These are phyloP conservation scores for Sphagnum contortum DNA, from an alignment of 225 moss, liverwort and hornwort species.

Conservation along the genomic window DNA sequence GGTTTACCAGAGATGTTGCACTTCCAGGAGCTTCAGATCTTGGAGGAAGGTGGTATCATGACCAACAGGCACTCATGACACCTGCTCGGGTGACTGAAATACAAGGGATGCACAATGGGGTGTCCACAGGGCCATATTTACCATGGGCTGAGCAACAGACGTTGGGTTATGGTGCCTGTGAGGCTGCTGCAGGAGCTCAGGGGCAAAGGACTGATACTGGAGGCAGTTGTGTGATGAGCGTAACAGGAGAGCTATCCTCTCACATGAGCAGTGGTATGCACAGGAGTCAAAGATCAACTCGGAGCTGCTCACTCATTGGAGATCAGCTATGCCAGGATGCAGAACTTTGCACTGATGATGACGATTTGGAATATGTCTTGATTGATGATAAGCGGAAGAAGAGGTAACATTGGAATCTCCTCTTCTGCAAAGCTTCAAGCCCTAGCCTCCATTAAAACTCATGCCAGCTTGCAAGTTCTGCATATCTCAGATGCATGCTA, in stretches of 20 bases:
- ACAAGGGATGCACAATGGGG: neutral
- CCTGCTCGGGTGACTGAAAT: neutral
- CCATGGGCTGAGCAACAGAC: conserved; percentile 38
- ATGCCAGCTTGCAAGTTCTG: too few relatives aligned
- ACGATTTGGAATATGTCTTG: conserved; percentile 20
- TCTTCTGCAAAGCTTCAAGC: neutral
- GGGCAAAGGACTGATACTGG: conserved; percentile 3
- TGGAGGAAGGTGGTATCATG: too few relatives aligned
- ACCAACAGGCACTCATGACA: too few relatives aligned
- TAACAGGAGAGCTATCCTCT: conserved; percentile 16
- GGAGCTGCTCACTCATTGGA: conserved; percentile 7
- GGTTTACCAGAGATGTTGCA: too few relatives aligned
- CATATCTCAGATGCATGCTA: too few relatives aligned
- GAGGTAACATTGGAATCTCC: conserved; percentile 9
- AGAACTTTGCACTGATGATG: conserved; percentile 18
- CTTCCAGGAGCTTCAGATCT: too few relatives aligned
- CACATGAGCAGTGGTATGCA: conserved; percentile 25
- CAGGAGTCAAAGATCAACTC: conserved; percentile 23
- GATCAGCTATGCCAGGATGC: conserved; percentile 11
- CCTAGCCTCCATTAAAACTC: too few relatives aligned
- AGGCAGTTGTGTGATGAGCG: conserved; percentile 30
- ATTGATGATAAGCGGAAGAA: conserved; percentile 33
- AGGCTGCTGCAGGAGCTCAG: conserved; percentile 4
- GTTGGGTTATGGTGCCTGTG: conserved; percentile 19
- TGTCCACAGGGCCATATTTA: conserved; percentile 1